Conservation (phyloP, 2,329 filamentous ascomycete genomes). For the Ceratocystis papillata region DNA sequence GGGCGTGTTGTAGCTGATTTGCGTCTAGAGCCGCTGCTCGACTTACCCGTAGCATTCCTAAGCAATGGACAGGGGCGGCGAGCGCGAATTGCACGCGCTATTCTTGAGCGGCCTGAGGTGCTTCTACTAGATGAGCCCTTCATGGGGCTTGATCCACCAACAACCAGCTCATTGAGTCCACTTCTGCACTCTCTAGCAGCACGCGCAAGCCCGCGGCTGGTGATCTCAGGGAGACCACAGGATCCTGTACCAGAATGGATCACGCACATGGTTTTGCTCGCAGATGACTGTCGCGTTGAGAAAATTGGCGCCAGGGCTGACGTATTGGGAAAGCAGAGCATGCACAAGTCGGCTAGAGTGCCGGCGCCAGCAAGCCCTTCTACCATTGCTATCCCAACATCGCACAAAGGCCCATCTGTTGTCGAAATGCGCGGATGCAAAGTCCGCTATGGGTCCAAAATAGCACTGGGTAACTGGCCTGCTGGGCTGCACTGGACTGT, state of each 20-base stretch:
- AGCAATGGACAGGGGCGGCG: conserved; percentile 88
- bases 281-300: conserved; percentile 53
- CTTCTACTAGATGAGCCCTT: conserved; percentile 87
- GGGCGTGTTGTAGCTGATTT: conserved; percentile 58
- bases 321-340: conserved; percentile 46
- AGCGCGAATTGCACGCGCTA: conserved; percentile 75
- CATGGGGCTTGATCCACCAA: conserved; percentile 87
- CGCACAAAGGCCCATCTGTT: conserved; percentile 50
- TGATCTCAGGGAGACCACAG: conserved; percentile 72
- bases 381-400: conserved; percentile 31
- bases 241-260: conserved; percentile 86
- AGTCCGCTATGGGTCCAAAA: conserved; percentile 67
- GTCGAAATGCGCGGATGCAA: conserved; percentile 80
- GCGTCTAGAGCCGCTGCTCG: conserved; percentile 54
- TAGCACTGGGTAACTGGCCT: conserved; percentile 71
- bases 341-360: conserved; percentile 31
- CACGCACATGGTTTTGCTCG: conserved; percentile 66
- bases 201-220: conserved; percentile 55
- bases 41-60: conserved; percentile 76
- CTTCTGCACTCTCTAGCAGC: conserved; percentile 59
- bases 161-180: conserved; percentile 57
- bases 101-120: conserved; percentile 68
- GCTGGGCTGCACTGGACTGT: conserved; percentile 74
- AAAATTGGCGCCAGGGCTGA: conserved; percentile 54
- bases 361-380: conserved; percentile 36